Percentiles rank a stretch among this genome's conserved stretches.
Evolutionary conservation across 140 eudicot species (phyloP).

Genomic region (Erigeron philadelphicus): DNA sequence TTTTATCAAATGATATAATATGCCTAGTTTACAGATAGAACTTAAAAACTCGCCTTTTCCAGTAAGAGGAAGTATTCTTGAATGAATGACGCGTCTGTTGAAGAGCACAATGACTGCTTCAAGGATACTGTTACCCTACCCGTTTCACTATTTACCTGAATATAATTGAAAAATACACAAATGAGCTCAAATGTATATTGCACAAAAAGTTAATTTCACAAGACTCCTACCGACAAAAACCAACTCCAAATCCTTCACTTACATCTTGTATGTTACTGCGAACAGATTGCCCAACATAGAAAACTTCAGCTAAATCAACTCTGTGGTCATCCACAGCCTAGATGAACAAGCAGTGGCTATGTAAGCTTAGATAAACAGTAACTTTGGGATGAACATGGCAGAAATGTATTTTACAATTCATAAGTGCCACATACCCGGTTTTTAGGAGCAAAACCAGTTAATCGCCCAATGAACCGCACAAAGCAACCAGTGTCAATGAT

Average conservation of each 20-base stretch:
- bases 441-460: slow-evolving; percentile 93
- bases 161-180: neutral
- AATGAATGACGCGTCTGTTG: slow-evolving; percentile 77
- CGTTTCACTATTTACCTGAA: slow-evolving; percentile 57
- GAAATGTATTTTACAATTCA: neutral
- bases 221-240: neutral
- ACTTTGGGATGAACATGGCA: neutral
- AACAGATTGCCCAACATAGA: slow-evolving; percentile 81
- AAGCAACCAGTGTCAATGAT: slow-evolving; percentile 84
- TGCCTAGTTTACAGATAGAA: neutral
- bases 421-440: slow-evolving; percentile 45
- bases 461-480: slow-evolving; percentile 83
- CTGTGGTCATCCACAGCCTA: slow-evolving; percentile 72
- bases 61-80: slow-evolving; percentile 73
- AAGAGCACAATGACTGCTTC: slow-evolving; percentile 83
- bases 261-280: slow-evolving; percentile 84
- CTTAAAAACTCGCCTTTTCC: slow-evolving; percentile 56
- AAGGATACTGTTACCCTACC: slow-evolving; percentile 72
- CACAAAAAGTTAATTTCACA: slow-evolving; percentile 4
- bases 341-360: slow-evolving; percentile 17
- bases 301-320: slow-evolving; percentile 56
- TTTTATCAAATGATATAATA: neutral
- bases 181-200: neutral
- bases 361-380: slow-evolving; percentile 9
- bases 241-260: slow-evolving; percentile 23